These are phyloP conservation scores for Porodaedalea pini DNA, from an alignment of 1,284 basidiomycete genomes.

Conservation along the genomic window DNA sequence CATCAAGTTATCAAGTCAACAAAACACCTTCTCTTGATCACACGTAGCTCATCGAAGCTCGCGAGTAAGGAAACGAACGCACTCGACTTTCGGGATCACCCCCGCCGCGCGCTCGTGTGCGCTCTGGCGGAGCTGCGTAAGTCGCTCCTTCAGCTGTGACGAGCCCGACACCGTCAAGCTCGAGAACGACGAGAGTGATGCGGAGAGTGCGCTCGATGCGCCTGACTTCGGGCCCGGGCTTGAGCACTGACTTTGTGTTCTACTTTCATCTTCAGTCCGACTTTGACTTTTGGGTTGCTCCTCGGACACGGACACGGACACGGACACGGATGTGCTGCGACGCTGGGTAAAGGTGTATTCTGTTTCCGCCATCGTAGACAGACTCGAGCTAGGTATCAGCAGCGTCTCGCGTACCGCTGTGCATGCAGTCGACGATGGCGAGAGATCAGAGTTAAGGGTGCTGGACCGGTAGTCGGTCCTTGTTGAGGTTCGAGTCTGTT, in stretches of 20 bases:
- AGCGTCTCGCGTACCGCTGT: background rate
- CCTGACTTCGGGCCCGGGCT: conserved; percentile 7
- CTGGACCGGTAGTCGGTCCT: background rate
- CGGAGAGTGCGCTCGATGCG: conserved; percentile 14
- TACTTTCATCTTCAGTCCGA: background rate
- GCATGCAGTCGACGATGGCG: background rate
- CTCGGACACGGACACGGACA: background rate
- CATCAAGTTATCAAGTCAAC: background rate
- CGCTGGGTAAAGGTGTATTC: background rate
- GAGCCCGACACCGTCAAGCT: conserved; percentile 9
- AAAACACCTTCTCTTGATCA: background rate
- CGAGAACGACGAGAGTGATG: conserved; percentile 22
- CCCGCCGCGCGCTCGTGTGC: conserved; percentile 16
- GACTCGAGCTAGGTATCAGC: background rate
- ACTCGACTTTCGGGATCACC: conserved; percentile 16
- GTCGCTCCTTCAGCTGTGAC: conserved; percentile 10
- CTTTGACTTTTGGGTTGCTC: background rate
- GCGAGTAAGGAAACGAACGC: background rate
- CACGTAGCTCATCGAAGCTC: background rate
- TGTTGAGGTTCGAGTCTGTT: background rate
- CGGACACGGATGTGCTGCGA: background rate
- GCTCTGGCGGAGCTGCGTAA: conserved; percentile 13
- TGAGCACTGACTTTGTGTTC: conserved; percentile 4
- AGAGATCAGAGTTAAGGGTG: background rate
- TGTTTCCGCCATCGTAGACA: background rate